Conservation (phyloP, 495 filamentous ascomycete genomes). For the Tuber indicum region DNA sequence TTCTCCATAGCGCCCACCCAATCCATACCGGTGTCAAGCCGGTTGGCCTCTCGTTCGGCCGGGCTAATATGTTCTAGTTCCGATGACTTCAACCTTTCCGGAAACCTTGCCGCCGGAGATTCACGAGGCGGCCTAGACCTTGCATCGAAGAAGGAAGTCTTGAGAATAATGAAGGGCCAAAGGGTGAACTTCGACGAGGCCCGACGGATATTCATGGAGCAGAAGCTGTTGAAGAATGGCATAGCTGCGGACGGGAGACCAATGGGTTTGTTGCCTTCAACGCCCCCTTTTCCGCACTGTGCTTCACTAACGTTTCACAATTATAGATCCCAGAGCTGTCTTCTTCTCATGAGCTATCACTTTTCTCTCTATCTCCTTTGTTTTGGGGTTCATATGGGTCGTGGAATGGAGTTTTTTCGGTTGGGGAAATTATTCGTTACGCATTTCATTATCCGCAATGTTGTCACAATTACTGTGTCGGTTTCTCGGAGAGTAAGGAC, state of each 20-base stretch:
- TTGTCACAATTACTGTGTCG: background rate
- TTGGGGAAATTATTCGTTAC: background rate
- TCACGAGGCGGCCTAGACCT: constrained; percentile 71
- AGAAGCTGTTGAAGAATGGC: constrained; percentile 73
- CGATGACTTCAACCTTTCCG: constrained; percentile 67
- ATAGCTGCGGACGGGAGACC: constrained; percentile 84
- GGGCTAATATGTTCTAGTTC: constrained; percentile 48
- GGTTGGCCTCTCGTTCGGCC: background rate
- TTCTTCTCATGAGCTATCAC: constrained; percentile 34
- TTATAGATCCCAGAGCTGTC: constrained; percentile 30
- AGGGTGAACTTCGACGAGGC: constrained; percentile 84
- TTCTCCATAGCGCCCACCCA: too few relatives aligned
- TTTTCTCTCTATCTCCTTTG: background rate
- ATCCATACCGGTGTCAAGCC: background rate
- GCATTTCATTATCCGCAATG: background rate
- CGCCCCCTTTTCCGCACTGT: background rate
- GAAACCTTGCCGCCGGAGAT: constrained; percentile 73
- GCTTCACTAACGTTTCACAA: background rate
- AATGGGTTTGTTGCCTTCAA: constrained; percentile 51
- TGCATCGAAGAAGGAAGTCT: constrained; percentile 67
- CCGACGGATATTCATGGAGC: constrained; percentile 71
- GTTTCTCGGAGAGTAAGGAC: background rate
- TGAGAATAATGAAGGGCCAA: constrained; percentile 77
- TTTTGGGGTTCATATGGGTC: constrained; percentile 1
- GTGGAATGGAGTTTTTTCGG: background rate